phyloP scores from a whole-genome alignment of 352 stramenopile genomes.

The Phytophthora fragariaefolia region DNA sequence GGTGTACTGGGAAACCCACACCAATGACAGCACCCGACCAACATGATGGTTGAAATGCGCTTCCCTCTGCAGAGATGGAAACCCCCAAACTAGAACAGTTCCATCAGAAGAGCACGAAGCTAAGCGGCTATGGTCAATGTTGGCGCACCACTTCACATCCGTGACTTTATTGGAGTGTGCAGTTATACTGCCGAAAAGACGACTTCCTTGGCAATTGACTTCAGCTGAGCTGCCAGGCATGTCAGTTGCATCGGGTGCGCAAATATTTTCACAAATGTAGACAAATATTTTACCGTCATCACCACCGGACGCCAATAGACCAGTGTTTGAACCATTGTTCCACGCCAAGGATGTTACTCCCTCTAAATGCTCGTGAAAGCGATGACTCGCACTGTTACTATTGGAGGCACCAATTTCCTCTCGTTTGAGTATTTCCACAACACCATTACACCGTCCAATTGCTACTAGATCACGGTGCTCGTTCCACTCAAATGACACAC shows the following conservation, averaged over 20 bases:
- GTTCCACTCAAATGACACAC: conserved; percentile 40
- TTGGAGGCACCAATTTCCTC: background rate
- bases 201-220: conserved; percentile 1
- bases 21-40: conserved; percentile 60
- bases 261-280: conserved; percentile 30
- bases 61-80: conserved; percentile 21
- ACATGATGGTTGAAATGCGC: conserved; percentile 55
- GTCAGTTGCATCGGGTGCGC: conserved; percentile 1
- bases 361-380: conserved; percentile 67
- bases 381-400: conserved; percentile 8
- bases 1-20: conserved; percentile 52
- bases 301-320: conserved; percentile 52
- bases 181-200: conserved; percentile 34
- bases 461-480: conserved; percentile 37
- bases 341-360: conserved; percentile 50
- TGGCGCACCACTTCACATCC: conserved; percentile 47
- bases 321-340: conserved; percentile 18
- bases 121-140: conserved; percentile 27
- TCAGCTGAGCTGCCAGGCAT: background rate
- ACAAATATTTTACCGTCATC: conserved; percentile 65
- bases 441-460: conserved; percentile 51
- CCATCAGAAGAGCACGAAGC: conserved; percentile 66
- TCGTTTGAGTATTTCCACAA: conserved; percentile 45
- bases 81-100: conserved; percentile 63
- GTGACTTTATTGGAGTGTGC: conserved; percentile 57